Evolutionary conservation across 139 green algal species (phyloP), one percentile per base, ranked within the genome.

Genomic region (Trebouxia sp.): DNA sequence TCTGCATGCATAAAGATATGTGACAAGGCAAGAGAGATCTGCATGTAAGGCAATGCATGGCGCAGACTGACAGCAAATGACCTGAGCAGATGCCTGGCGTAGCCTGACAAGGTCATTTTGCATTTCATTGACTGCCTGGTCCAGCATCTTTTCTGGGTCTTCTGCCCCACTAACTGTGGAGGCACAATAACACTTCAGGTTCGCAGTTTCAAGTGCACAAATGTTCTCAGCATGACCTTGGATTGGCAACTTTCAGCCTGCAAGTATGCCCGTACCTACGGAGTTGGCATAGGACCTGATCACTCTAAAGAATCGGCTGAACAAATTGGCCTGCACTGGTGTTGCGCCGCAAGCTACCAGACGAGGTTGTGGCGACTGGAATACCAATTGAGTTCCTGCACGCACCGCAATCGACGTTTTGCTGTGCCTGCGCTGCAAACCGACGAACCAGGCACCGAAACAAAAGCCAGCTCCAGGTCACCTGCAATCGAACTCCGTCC

Each of bases 91-190:
- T 14, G 96, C 96, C 83, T 99, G 97, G 11, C 97, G 88, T 92
- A 99, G 95, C 83, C 97, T 98, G 77, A 98, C 96, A 15, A 99
- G 90, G 81, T 99, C 97, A 65, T 89, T 87, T 88, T 99, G 93
- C 96, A 99, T 99, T 80, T 99, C 97, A 35, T 89, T 88, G 41
- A 99, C 97, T 0, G 97, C 94, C 88, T 97, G 91, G 43, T 99
- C 97, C 78, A 99, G 86, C 0, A 99, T 92, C 85, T 99, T 99
- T 89, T 99, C 97, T 2, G 97, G 97, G 80, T 99, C 97, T 86
- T 98, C 94, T 1, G 91, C 93, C 10, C 50, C 77, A 43, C 75
- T 89, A 9, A 98, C 94, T 95, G 89, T 72, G 11, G 14, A 12
- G 22, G 30, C 28, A 65, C 4, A 83, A 47, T 69, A 8, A 75